Base-by-base conservation (phyloP, 2,329 filamentous ascomycete species). In the Colletotrichum agaves region DNA sequence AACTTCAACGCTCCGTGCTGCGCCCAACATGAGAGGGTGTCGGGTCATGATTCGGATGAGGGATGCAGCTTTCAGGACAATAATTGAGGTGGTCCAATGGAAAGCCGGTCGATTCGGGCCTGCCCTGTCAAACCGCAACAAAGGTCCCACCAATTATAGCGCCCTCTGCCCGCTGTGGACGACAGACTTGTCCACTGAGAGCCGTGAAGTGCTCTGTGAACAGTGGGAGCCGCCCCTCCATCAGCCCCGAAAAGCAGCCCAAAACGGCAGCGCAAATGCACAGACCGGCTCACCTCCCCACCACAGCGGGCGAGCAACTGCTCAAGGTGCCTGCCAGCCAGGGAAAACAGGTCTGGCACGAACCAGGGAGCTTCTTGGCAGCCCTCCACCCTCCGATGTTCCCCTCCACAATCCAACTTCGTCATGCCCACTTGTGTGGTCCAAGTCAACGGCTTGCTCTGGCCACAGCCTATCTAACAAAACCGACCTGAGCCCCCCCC, bases 331-430 rank as follows among this genome's bases (percentile, higher is more conserved):
- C 31, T 19, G 50, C 33, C 35, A 17, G 50, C 11, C 8, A 53
- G 33, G 50, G 23, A 47, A 49, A 47, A 55, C 33, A 31, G 43
- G 53, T 41, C 65, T 52, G 39, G 52, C 65, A 59, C 21, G 33
- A 66, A 61, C 59, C 52, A 68, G 61, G 39, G 55, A 68, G 62
- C 62, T 66, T 68, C 65, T 68, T 68, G 65, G 66, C 66, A 61
- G 35, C 56, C 66, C 61, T 62, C 61, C 53, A 52, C 61, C 53
- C 56, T 46, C 43, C 39, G 33, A 67, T 67, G 61, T 67, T 55
- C 65, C 63, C 65, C 61, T 67, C 65, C 65, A 65, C 64, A 67
- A 59, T 69, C 62, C 66, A 69, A 69, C 66, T 66, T 69, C 66
- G 66, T 69, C 66, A 69, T 69, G 61, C 63, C 66, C 66, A 66